phyloP scores from a whole-genome alignment of 164 flowering plant species.

The Santalum album region DNA sequence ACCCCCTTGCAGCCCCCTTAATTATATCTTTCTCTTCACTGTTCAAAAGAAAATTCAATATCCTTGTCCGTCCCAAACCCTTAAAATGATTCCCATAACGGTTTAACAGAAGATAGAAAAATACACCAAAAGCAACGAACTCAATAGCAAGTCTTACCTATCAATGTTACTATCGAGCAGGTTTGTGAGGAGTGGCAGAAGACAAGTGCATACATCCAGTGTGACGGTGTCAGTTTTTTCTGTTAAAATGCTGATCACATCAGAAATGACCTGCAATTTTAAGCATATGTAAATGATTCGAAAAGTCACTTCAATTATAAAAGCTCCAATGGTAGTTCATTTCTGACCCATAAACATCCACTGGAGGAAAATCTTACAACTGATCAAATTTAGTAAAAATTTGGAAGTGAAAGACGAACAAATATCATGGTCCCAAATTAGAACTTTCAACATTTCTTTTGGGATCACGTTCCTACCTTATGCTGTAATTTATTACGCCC shows the following conservation, averaged over 20 bases:
- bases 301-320: not conserved
- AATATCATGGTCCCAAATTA: not conserved
- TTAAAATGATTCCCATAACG: too few relatives aligned
- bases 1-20: too few relatives aligned
- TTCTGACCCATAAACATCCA: not conserved
- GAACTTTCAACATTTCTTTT: not conserved
- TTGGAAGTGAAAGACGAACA: not conserved
- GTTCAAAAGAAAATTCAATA: too few relatives aligned
- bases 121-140: not conserved
- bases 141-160: slow-evolving; percentile 30
- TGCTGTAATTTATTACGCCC: not conserved
- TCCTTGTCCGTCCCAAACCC: too few relatives aligned
- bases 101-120: too few relatives aligned
- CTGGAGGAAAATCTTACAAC: not conserved
- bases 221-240: slow-evolving; percentile 65
- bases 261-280: slow-evolving; percentile 66
- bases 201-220: slow-evolving; percentile 65
- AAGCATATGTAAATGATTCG: not conserved
- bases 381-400: too few relatives aligned
- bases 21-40: too few relatives aligned
- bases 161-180: slow-evolving; percentile 78
- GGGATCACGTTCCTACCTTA: not conserved
- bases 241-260: slow-evolving; percentile 54
- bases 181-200: slow-evolving; percentile 65
- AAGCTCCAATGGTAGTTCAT: not conserved